Percentiles rank a stretch among this genome's conserved stretches.
Evolutionary conservation across 371 early-diverging fungal species (phyloP).

Genomic region (Syncephalastrum monosporum): DNA sequence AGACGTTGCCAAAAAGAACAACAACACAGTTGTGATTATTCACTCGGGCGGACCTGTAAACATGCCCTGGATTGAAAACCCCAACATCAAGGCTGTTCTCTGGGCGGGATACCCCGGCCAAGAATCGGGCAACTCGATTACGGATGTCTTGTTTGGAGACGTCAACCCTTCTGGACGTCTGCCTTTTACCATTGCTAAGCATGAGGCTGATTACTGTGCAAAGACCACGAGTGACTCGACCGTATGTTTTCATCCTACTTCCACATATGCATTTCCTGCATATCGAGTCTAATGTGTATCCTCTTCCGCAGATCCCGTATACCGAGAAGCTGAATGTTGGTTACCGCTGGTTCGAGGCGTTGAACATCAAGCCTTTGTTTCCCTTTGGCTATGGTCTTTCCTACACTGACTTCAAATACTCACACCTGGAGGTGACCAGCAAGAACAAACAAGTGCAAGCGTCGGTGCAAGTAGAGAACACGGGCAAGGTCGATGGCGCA

Average conservation of each 20-base stretch:
- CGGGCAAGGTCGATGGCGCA: constrained; percentile 49
- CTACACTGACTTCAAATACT: constrained; percentile 60
- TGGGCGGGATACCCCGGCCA: constrained; percentile 51
- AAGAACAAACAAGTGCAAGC: constrained; percentile 20
- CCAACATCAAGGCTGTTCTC: constrained; percentile 47
- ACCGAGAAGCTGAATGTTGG: constrained; percentile 55
- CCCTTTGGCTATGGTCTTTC: constrained; percentile 67
- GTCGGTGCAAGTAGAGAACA: constrained; percentile 45
- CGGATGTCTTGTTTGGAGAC: constrained; percentile 62
- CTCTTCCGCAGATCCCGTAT: constrained; percentile 34
- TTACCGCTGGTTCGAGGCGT: constrained; percentile 54
- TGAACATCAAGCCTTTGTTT: constrained; percentile 49
- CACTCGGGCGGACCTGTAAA: constrained; percentile 52
- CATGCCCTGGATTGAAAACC: constrained; percentile 50
- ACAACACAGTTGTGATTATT: constrained; percentile 52
- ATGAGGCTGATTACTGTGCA: constrained; percentile 38
- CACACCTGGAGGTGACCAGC: constrained; percentile 16
- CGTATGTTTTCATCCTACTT: background rate
- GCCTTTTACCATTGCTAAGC: constrained; percentile 57
- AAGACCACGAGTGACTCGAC: constrained; percentile 19
- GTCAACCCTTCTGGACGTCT: constrained; percentile 62
- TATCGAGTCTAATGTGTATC: background rate
- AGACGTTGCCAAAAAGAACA: constrained; percentile 39
- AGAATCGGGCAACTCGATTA: constrained; percentile 64
- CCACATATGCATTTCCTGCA: background rate